Percentiles rank a stretch among this genome's conserved stretches.
Conservation (phyloP, 768 basidiomycete genomes). For the Rhodosporidiobolus sp. region DNA sequence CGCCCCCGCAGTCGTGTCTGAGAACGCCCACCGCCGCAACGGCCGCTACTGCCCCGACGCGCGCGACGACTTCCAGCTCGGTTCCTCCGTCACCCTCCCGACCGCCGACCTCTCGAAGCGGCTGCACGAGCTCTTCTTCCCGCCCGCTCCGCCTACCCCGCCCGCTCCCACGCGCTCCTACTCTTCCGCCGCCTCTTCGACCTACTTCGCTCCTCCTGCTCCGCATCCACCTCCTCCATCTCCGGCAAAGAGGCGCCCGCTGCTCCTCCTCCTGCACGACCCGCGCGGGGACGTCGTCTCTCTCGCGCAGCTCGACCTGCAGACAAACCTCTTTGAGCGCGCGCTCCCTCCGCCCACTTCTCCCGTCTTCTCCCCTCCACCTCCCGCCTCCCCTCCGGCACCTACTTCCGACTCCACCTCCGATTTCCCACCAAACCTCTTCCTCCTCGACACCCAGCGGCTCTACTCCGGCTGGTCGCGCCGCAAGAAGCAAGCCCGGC, state of each 20-base stretch:
- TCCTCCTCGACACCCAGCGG: constrained; percentile 30
- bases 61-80: constrained; percentile 67
- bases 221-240: constrained; percentile 48
- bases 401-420: neutral
- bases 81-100: constrained; percentile 59
- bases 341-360: neutral
- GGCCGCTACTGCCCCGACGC: constrained; percentile 63
- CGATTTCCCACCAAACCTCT: neutral
- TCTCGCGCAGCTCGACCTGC: constrained; percentile 67
- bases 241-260: constrained; percentile 47
- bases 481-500: constrained; percentile 53
- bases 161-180: constrained; percentile 40
- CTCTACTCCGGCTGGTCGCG: constrained; percentile 19
- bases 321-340: constrained; percentile 58
- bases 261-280: constrained; percentile 81
- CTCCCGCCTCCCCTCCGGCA: too few relatives aligned
- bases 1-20: constrained; percentile 57
- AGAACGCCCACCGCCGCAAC: constrained; percentile 61
- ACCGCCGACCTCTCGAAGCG: constrained; percentile 48
- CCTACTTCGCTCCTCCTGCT: constrained; percentile 45
- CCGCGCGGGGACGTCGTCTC: constrained; percentile 74
- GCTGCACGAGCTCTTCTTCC: constrained; percentile 43
- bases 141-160: constrained; percentile 45
- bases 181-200: constrained; percentile 28
- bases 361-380: neutral